Base-by-base conservation (phyloP, 805 yeast genomes). In the Pichia exigua region DNA sequence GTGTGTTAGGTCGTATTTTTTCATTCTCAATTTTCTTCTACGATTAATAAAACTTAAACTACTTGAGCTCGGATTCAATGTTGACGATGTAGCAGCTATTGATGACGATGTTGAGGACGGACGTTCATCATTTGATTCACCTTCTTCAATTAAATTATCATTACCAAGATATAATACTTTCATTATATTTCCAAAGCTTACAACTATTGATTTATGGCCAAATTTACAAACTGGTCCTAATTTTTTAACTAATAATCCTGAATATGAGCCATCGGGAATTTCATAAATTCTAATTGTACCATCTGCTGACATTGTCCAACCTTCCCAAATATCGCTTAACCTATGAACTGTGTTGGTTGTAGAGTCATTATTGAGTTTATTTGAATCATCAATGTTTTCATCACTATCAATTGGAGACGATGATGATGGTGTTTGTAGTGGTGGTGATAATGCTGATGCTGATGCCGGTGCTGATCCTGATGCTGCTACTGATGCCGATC, bases 121-220 rank as follows among this genome's bases (percentile, higher is more conserved):
- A 59, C 70, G 61, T 62, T 72, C 63, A 62, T 69, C 67, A 53
- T 73, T 76, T 53, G 77, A 74, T 38, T 77, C 74, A 42, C 79
- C 82, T 48, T 77, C 77, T 57, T 82, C 84, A 26, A 85, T 77
- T 55, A 85, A 70, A 54, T 84, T 87, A 52, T 84, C 89, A 59
- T 79, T 83, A 8, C 95, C 95, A 56, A 86, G 72, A 61, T 85
- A 87, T 30, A 88, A 68, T 32, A 88, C 76, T 62, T 84, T 83
- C 76, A 88, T 76, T 18, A 78, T 65, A 57, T 83, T 84, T 30
- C 94, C 95, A 64, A 86, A 83, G 26, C 82, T 82, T 26, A 85
- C 83, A 40, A 86, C 83, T 21, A 87, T 79, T 0, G 94, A 77
- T 59, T 87, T 87, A 61, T 79, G 87, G 0, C 96, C 96, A 62